A percentile compares a stretch with the other conserved stretches of the same genome.
Evolutionary conservation across 2,329 filamentous ascomycete species (phyloP).

Genomic region (Scytalidium sp.): DNA sequence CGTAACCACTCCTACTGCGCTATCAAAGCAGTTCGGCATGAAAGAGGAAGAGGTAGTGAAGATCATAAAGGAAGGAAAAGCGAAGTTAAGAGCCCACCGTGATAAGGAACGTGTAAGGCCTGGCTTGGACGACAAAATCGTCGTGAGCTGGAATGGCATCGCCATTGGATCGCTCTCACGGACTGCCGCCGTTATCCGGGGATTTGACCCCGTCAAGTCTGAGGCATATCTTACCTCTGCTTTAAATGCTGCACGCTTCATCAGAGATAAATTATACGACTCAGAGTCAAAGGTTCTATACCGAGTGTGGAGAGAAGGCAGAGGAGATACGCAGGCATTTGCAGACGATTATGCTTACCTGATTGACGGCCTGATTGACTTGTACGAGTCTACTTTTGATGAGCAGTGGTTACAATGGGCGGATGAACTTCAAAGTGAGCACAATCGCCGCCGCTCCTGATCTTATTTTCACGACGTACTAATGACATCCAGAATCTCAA

Average conservation of each 20-base stretch:
- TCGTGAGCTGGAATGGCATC: constrained; percentile 85
- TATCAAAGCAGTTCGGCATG: constrained; percentile 74
- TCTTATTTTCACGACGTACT: constrained; percentile 8
- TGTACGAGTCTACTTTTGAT: constrained; percentile 81
- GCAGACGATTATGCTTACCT: constrained; percentile 95
- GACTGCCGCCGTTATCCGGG: constrained; percentile 64
- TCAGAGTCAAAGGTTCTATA: constrained; percentile 58
- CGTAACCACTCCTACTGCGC: constrained; percentile 60
- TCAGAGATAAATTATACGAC: constrained; percentile 73
- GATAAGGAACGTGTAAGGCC: constrained; percentile 74
- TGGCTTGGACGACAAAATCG: constrained; percentile 81
- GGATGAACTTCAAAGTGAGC: constrained; percentile 71
- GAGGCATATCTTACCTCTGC: constrained; percentile 64
- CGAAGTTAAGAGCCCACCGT: constrained; percentile 68
- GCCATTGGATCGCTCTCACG: constrained; percentile 81
- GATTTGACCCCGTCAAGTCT: constrained; percentile 55
- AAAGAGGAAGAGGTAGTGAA: constrained; percentile 65
- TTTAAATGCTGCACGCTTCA: constrained; percentile 65
- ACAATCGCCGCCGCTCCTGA: too few species aligned
- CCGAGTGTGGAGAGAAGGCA: constrained; percentile 68
- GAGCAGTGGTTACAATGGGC: constrained; percentile 76
- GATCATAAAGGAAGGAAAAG: constrained; percentile 64
- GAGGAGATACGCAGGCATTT: constrained; percentile 68
- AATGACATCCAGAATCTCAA: constrained; percentile 67
- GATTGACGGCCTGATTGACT: constrained; percentile 75